Conservation (phyloP, 768 basidiomycete genomes). For the Roridomyces roridus region DNA sequence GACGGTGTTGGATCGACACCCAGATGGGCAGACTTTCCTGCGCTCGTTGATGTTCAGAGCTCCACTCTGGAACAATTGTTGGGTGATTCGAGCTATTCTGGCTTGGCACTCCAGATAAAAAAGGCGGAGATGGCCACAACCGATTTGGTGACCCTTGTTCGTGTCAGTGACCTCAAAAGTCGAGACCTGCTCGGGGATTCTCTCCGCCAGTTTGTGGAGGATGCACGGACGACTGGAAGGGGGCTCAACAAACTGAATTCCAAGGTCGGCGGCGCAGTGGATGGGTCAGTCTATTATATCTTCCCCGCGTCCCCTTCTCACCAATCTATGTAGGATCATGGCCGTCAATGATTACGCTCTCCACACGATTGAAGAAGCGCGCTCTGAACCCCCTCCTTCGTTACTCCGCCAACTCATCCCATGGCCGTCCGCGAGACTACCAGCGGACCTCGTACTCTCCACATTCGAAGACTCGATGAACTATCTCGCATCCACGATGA, state of each 20-base stretch:
- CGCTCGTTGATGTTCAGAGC: slow-evolving; percentile 64
- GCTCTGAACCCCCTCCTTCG: slow-evolving; percentile 39
- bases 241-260: slow-evolving; percentile 68
- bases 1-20: slow-evolving; percentile 29
- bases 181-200: slow-evolving; percentile 61
- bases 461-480: slow-evolving; percentile 56
- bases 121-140: slow-evolving; percentile 79
- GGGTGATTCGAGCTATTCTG: slow-evolving; percentile 62
- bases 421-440: slow-evolving; percentile 37
- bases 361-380: slow-evolving; percentile 55
- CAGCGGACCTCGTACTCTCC: slow-evolving; percentile 50
- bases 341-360: slow-evolving; percentile 79
- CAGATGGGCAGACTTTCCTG: slow-evolving; percentile 65
- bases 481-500: slow-evolving; percentile 52
- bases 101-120: slow-evolving; percentile 71
- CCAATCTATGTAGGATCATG: slow-evolving; percentile 55
- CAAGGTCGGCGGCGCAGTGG: slow-evolving; percentile 76
- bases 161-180: slow-evolving; percentile 64
- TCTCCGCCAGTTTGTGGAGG: slow-evolving; percentile 59
- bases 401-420: slow-evolving; percentile 46
- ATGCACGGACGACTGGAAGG: slow-evolving; percentile 65
- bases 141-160: slow-evolving; percentile 69
- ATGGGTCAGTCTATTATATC: slow-evolving; percentile 55
- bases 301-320: background rate
- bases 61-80: slow-evolving; percentile 68